A percentile compares a stretch with the other conserved stretches of the same genome.
phyloP scores from a whole-genome alignment of 108 stramenopile genomes.

The Mediolabrus comicus region DNA sequence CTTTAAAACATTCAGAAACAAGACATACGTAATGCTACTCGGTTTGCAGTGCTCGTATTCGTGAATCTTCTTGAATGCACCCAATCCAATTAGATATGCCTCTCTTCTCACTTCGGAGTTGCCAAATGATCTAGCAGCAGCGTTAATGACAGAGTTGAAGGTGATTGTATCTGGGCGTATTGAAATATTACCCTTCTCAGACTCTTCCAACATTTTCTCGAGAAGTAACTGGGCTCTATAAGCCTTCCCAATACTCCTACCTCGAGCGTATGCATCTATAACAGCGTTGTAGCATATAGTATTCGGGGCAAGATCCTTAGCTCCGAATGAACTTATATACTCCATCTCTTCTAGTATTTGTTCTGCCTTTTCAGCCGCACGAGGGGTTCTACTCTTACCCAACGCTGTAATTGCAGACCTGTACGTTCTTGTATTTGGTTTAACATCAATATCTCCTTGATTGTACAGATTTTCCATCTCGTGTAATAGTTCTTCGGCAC shows the following conservation, averaged over 20 bases:
- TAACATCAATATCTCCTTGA: slow-evolving; percentile 54
- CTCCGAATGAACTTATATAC: slow-evolving; percentile 27
- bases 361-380: slow-evolving; percentile 37
- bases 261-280: slow-evolving; percentile 56
- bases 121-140: slow-evolving; percentile 31
- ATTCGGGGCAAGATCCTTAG: slow-evolving; percentile 46
- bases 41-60: slow-evolving; percentile 32
- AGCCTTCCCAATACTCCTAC: slow-evolving; percentile 50
- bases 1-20: slow-evolving; percentile 27
- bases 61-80: slow-evolving; percentile 29
- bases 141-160: slow-evolving; percentile 72
- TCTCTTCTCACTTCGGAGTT: slow-evolving; percentile 27
- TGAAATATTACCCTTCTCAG: slow-evolving; percentile 23
- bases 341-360: slow-evolving; percentile 59
- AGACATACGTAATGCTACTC: slow-evolving; percentile 28
- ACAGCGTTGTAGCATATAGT: slow-evolving; percentile 67
- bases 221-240: slow-evolving; percentile 41
- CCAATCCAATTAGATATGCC: slow-evolving; percentile 27
- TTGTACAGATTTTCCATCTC: slow-evolving; percentile 62
- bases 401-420: slow-evolving; percentile 31
- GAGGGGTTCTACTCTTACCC: slow-evolving; percentile 23
- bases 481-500: slow-evolving; percentile 64
- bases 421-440: slow-evolving; percentile 57
- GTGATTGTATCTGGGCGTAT: slow-evolving; percentile 63
- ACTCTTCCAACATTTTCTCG: slow-evolving; percentile 46